Conservation (phyloP, 1,139 yeast species). For the Saccharomyces hybrid region DNA sequence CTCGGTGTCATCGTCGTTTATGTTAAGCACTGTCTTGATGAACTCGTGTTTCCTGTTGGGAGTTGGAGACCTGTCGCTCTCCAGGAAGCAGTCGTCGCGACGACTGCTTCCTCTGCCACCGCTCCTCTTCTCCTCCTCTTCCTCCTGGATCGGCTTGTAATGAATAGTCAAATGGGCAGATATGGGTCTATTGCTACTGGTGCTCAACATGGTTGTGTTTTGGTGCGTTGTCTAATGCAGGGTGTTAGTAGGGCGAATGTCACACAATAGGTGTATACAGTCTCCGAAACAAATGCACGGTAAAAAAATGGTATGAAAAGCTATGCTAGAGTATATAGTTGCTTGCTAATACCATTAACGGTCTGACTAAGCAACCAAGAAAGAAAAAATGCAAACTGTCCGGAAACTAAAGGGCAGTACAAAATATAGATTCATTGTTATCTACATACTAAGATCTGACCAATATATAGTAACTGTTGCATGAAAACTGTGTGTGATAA, state of each 20-base stretch:
- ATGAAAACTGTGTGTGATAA: not conserved
- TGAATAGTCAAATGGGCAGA: conserved; percentile 7
- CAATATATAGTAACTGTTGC: not conserved
- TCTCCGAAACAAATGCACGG: not conserved
- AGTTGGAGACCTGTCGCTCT: not conserved
- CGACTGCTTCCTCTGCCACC: not conserved
- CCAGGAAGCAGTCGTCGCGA: not conserved
- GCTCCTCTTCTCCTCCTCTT: not conserved
- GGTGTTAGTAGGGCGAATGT: not conserved
- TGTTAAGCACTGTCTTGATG: not conserved
- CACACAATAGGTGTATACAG: not conserved
- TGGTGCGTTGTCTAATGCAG: not conserved
- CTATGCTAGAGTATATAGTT: not conserved
- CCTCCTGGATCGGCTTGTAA: not conserved
- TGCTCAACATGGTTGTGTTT: not conserved
- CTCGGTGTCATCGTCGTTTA: not conserved
- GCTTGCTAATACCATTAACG: not conserved
- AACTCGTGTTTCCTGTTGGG: not conserved
- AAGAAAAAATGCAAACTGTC: not conserved
- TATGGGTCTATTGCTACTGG: conserved; percentile 1
- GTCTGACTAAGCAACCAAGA: not conserved
- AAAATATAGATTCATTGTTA: not conserved
- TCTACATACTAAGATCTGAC: not conserved
- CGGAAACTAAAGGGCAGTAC: not conserved
- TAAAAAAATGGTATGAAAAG: not conserved